Base-by-base conservation (phyloP, 768 basidiomycete species). In the Saitozyma podzolica region DNA sequence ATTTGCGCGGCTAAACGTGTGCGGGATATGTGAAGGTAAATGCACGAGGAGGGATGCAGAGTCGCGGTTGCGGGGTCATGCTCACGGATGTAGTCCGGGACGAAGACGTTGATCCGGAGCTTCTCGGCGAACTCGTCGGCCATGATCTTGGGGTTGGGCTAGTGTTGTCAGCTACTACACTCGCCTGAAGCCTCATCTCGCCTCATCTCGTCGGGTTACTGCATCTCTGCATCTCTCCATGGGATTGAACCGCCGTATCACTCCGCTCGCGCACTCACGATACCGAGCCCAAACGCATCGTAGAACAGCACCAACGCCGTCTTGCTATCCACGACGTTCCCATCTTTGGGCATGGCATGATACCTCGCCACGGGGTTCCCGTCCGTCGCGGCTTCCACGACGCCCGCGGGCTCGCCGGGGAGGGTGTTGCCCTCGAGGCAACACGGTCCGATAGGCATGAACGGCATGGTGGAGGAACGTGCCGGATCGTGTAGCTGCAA, bases 61-160 rank as follows among this genome's bases (percentile, higher is more conserved):
- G 11, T 29, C 17, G n/a, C 39, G 37, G 14, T 40, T 2, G 14
- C 45, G 37, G 11, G 9, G 40, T 41, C 11, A 41, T 16, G 66
- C 67, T 64, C 45, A 72, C 73, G 66, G 49, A 74, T 69, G 53
- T 72, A 74, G 37, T 74, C 73, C 1, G 73, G 73, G 0, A 70
- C 67, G 42, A 67, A 66, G 45, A 74, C 73, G 9, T 68, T 50
- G 17, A 74, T 45, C 40, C 62, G 58, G 16, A 74, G 54, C 43
- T 68, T 49, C 4, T 65, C 66, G 16, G 73, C 73, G 17, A 72
- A 67, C 6, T 47, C 51, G 48, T 74, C 73, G 0, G 73, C 73
- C 19, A 72, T 57, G 59, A 74, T 64, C 54, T 66, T 71, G 40
- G 66, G 54, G 48, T 74, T 74, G 17, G 61, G 62, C 73, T 74